Evolutionary conservation across 2,329 filamentous ascomycete species (phyloP).

Genomic region (Fusarium sp.): DNA sequence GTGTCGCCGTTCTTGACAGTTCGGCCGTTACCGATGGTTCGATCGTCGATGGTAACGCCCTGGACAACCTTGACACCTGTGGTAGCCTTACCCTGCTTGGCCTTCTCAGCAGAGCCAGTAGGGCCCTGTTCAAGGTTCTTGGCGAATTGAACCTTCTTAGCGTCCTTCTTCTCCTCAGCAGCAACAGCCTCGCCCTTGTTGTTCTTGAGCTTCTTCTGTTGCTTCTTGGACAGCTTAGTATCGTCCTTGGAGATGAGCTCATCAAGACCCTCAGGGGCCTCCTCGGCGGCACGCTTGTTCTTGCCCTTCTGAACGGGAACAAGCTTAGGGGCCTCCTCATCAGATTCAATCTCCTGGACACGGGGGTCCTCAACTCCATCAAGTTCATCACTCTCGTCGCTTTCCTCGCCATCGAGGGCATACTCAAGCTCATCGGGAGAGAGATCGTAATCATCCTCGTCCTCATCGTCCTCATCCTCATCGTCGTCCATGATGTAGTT

Average conservation of each 20-base stretch:
- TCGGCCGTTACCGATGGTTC: constrained; percentile 88
- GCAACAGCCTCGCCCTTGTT: constrained; percentile 91
- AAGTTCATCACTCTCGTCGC: constrained; percentile 80
- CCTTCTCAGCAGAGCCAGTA: constrained; percentile 73
- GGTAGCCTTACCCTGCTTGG: constrained; percentile 61
- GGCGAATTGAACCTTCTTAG: constrained; percentile 98
- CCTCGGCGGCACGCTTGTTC: constrained; percentile 93
- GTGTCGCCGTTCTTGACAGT: constrained; percentile 90
- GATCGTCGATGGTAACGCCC: constrained; percentile 94
- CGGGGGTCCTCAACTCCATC: constrained; percentile 84
- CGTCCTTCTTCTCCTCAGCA: constrained; percentile 70
- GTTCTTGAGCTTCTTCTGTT: constrained; percentile 98
- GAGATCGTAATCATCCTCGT: constrained; percentile 83
- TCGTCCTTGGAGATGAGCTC: constrained; percentile 87
- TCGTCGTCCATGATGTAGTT: constrained; percentile 89
- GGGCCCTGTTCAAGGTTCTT: constrained; percentile 99
- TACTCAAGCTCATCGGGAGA: constrained; percentile 84
- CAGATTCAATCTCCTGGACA: constrained; percentile 81
- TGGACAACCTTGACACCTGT: constrained; percentile 83
- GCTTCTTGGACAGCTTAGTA: constrained; percentile 91
- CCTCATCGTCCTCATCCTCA: constrained; percentile 73
- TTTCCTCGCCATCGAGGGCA: constrained; percentile 77
- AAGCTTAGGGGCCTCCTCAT: constrained; percentile 77
- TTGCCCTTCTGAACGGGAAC: constrained; percentile 77
- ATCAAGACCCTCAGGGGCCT: constrained; percentile 78